phyloP scores from a whole-genome alignment of 208 protist genomes.

The Leishmania lainsoni region DNA sequence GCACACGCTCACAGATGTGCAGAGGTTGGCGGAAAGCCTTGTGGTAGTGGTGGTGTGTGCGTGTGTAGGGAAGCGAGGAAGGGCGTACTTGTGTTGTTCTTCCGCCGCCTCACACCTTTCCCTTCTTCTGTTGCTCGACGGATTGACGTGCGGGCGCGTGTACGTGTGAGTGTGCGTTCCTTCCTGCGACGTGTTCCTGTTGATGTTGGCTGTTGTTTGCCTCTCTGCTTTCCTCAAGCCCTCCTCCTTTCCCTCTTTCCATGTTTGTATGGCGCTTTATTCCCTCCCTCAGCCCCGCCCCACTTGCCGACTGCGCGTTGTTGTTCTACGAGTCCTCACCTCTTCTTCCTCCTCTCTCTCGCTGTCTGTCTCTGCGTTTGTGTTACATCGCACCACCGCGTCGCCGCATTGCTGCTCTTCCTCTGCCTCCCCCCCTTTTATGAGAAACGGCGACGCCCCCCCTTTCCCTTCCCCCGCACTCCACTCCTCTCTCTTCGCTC shows the following conservation, averaged over 20 bases:
- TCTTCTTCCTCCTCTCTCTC: no score
- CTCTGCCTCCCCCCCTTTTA: neutral
- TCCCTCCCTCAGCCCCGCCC: neutral
- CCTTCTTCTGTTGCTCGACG: neutral
- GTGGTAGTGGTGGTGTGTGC: neutral
- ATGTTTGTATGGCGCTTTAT: no score
- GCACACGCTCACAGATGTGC: neutral
- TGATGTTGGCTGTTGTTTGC: neutral
- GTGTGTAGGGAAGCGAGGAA: neutral
- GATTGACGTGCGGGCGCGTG: no score
- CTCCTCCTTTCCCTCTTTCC: neutral
- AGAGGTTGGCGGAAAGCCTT: neutral
- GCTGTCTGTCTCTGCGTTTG: neutral
- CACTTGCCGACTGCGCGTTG: neutral
- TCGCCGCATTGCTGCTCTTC: no score
- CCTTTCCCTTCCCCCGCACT: no score
- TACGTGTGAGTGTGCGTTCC: neutral
- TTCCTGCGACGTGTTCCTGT: neutral
- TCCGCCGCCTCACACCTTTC: neutral
- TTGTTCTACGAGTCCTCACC: neutral
- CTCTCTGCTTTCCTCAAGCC: neutral
- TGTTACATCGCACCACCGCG: neutral
- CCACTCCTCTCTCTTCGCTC: no score
- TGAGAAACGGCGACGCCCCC: no score
- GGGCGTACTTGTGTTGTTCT: neutral